phyloP scores from a whole-genome alignment of 2,329 filamentous ascomycete genomes.

The Mariannaea elegans region DNA sequence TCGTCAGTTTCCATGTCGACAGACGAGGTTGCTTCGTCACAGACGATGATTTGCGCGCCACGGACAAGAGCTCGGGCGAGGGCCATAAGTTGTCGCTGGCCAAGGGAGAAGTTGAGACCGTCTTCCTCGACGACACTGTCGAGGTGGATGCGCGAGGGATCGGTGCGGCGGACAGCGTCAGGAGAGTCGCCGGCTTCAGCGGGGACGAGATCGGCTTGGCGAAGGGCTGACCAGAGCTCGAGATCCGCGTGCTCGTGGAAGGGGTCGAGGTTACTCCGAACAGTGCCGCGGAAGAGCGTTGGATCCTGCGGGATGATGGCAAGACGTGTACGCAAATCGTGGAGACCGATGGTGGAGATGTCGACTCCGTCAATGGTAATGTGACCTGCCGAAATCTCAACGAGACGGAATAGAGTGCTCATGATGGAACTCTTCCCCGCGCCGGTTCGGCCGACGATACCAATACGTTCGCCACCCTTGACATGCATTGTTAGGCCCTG shows the following conservation, averaged over 20 bases:
- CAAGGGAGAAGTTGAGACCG: constrained; percentile 94
- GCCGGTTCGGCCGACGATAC: constrained; percentile 82
- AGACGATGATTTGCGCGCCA: constrained; percentile 89
- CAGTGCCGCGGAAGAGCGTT: constrained; percentile 82
- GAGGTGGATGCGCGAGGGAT: constrained; percentile 78
- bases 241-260: constrained; percentile 82
- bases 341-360: constrained; percentile 77
- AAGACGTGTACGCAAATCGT: constrained; percentile 78
- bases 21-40: constrained; percentile 92
- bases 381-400: constrained; percentile 69
- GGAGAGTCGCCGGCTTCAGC: constrained; percentile 67
- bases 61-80: constrained; percentile 90
- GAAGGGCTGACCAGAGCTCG: constrained; percentile 79
- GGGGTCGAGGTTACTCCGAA: constrained; percentile 82
- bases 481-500: constrained; percentile 77
- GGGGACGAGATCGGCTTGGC: constrained; percentile 77
- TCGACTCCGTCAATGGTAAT: constrained; percentile 73
- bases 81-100: constrained; percentile 95
- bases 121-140: constrained; percentile 91
- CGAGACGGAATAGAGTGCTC: constrained; percentile 81
- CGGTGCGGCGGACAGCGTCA: constrained; percentile 74
- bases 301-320: constrained; percentile 88
- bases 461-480: constrained; percentile 78
- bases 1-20: constrained; percentile 98
- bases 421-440: constrained; percentile 87